Conservation (phyloP, 2,329 filamentous ascomycete species). For the Fonsecaea monophora region DNA sequence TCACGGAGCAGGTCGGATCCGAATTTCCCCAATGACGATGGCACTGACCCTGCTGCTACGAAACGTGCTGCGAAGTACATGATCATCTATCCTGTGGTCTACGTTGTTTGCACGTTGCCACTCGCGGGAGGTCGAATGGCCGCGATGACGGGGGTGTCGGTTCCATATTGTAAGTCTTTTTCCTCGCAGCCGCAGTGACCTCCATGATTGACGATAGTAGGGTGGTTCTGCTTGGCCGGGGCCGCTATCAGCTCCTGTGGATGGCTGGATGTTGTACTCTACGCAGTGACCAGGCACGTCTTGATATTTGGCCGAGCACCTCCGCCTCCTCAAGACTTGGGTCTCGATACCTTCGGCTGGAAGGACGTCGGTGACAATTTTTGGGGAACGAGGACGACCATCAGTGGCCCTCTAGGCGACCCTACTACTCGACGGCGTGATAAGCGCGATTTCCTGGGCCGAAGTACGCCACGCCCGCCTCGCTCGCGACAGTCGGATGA, state of each 20-base stretch:
- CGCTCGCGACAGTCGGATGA: conserved; percentile 33
- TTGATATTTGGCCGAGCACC: conserved; percentile 61
- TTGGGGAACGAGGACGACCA: conserved; percentile 33
- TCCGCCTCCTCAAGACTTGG: conserved; percentile 32
- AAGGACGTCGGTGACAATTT: conserved; percentile 26
- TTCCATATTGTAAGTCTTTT: conserved; percentile 43
- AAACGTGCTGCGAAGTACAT: conserved; percentile 55
- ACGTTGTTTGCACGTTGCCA: conserved; percentile 69
- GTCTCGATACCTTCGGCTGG: conserved; percentile 36
- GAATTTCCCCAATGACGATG: conserved; percentile 45
- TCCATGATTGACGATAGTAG: conserved; percentile 3
- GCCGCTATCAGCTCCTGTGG: conserved; percentile 65
- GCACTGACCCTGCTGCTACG: conserved; percentile 47
- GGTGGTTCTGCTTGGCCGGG: conserved; percentile 59
- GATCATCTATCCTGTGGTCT: conserved; percentile 58
- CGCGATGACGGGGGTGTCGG: conserved; percentile 45
- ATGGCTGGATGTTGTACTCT: conserved; percentile 65
- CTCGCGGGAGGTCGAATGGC: conserved; percentile 59
- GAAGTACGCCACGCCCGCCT: conserved; percentile 15
- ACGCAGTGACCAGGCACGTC: conserved; percentile 63
- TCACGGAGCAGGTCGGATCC: conserved; percentile 11
- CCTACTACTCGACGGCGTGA: conserved; percentile 17
- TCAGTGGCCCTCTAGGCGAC: conserved; percentile 30
- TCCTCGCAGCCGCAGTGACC: conserved; percentile 41
- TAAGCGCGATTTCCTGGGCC: conserved; percentile 18